Evolutionary conservation across 306 rosid genomes (phyloP), one percentile per base, ranked within the genome.

Genomic region (Dalbergia cochinchinensis): DNA sequence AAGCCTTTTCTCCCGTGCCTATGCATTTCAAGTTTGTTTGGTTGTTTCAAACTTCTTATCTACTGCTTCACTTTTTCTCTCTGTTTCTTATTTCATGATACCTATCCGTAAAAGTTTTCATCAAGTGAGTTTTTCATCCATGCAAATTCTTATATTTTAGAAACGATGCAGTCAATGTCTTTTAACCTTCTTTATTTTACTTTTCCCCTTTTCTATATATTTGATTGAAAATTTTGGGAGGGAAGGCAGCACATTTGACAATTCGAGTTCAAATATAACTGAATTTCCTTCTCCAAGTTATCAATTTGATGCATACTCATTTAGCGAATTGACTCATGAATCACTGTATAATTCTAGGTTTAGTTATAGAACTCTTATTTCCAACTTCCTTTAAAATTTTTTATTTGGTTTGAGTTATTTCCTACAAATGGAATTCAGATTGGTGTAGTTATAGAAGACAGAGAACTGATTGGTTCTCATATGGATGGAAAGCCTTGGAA

Each of bases 401-500:
- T 39, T 15, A 51, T n/a, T 79, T 45, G 39, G 34, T 58, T 48
- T 39, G 15, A 71, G 51, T 58, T 57, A 42, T 5, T 16, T 73
- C 67, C 16, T 42, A 35, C 31, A 33, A n/a, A 35, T 77, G 85
- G 37, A 76, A 85, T 84, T 86, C 87, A 93, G 99, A 90, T 91
- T 85, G 94, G 90, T 60, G 75, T 93, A 65, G 87, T 95, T 51
- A 88, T 95, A 47, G 99, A 95, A 86, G 99, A 95, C 89, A 89
- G 74, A 84, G 97, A 95, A 84, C 62, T 73, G 5, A 76, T 88
- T 35, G 86, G 73, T 80, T 95, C 98, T 26, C 80, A 19, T 72
- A 95, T 95, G 98, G 97, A 91, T 71, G 99, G 97, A 59, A 93
- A 90, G 83, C 97, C 92, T 58, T 95, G 96, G 97, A 88, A 89